Base-by-base conservation (phyloP, 805 yeast species). In the Cephaloascus fragrans region DNA sequence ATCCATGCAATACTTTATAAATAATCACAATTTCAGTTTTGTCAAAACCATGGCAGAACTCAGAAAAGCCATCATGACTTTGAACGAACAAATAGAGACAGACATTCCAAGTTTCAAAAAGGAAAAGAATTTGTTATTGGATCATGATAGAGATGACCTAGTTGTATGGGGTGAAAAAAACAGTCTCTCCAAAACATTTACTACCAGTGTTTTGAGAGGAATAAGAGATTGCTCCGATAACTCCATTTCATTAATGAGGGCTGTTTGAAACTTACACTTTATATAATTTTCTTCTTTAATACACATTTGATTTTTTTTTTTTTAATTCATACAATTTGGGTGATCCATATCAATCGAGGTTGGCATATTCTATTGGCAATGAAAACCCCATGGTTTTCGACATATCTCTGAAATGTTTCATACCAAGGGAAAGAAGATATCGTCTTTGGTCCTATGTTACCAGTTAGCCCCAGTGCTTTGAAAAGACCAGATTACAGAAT, bases 361-460 rank as follows among this genome's bases (percentile, higher is more conserved):
- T 26, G 12, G 14, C 29, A 10, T 26, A 9, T 26, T 10, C 14
- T 9, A 10, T 14, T 14, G 29, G 33, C 16, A 31, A 6, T 16
- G 40, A 18, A 9, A 37, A 26, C 6, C 37, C n/a, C 33, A 58
- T 44, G 36, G 43, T 39, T 23, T 51, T 45, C 14, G 50, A 57
- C 47, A 57, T 44, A 17, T 48, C 52, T 16, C 57, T 49, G 15
- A 53, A 51, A 34, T 61, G 45, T 40, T 56, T 55, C 6, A 55
- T 48, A 4, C 65, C 65, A 5, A 48, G 55, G 14, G 60, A 42
- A 2, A 58, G 56, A 14, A 53, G 45, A 38, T 50, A 59, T 26
- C 49, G 44, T 23, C 28, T 23, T 12, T 23, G 6, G 12, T 23
- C 28, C 28, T 23, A 23, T 23, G 28, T 23, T 23, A n/a, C n/a